Evolutionary conservation across 306 rosid species (phyloP).

Genomic region (Castanopsis chinensis): DNA sequence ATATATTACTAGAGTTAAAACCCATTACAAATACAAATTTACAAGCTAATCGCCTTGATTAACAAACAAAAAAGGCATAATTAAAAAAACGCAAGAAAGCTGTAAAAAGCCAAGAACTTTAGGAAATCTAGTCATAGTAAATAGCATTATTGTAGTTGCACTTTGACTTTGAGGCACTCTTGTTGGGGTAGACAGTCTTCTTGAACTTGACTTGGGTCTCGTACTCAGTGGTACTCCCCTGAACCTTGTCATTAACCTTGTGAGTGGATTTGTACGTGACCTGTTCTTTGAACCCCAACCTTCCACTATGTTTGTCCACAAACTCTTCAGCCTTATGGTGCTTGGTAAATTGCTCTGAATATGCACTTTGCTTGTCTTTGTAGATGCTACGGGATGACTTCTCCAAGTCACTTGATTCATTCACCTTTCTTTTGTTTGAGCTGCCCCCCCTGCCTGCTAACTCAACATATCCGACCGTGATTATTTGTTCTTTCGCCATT

Average conservation of each 20-base stretch:
- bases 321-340: neutral
- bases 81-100: too few relatives aligned
- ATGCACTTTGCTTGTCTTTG: neutral
- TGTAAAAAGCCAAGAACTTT: too few relatives aligned
- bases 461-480: too few relatives aligned
- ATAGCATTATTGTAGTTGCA: neutral
- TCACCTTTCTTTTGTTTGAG: too few relatives aligned
- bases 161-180: neutral
- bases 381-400: neutral
- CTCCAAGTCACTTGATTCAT: neutral
- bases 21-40: too few relatives aligned
- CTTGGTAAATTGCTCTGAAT: neutral
- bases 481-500: too few relatives aligned
- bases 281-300: neutral
- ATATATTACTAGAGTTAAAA: too few relatives aligned
- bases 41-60: too few relatives aligned
- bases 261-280: constrained; percentile 1
- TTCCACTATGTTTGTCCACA: neutral
- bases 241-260: neutral
- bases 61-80: too few relatives aligned
- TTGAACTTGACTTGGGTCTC: neutral
- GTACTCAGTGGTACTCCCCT: neutral
- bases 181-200: too few relatives aligned
- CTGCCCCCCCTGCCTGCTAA: too few relatives aligned
- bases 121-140: neutral